Evolutionary conservation across 139 green algal genomes (phyloP), one percentile per base, ranked within the genome.

Genomic region (Zygnema circumcarinatum): DNA sequence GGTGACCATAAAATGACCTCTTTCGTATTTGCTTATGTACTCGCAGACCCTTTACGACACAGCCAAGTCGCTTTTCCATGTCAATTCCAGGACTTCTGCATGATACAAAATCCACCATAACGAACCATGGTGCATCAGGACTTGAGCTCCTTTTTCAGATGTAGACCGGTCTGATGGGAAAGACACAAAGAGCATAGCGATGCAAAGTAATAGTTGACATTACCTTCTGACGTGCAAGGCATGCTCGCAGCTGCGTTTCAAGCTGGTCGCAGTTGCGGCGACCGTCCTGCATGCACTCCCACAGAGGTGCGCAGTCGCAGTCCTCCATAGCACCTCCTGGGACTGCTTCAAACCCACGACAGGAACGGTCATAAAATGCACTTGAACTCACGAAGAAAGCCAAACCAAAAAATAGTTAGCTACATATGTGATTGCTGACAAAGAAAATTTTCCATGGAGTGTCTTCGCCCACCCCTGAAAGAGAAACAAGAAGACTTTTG

Each of bases 221-320:
- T 16, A 78, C 69, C 69, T 78, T 78, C 38, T 41, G 38, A 3
- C 16, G 3, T 7, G 38, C 38, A 11, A 78, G 69, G 16, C 69
- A 78, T 11, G 16, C 3, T 56, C 38, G 7, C 16, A 78, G 69
- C 38, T 78, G 36, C 11, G 7, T 3, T 11, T 41, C 69, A 3
- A 78, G 16, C 3, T 78, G 69, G 69, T 11, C 38, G 16, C 69
- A 78, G 39, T 78, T 78, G 7, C 16, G 3, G 7, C 11, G 3
- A 25, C 69, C 69, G 7, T 3, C 3, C 16, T 78, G 69, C 69
- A 78, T 78, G 69, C 69, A 78, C 69, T 78, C 69, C 69, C 69
- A 78, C 16, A 78, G 69, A 41, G 69, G 69, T 56, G 38, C 69
- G 16, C 69, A 78, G 69, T 78, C 69, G 11, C 69, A 78, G 11